phyloP scores from a whole-genome alignment of 106 monocot genomes.

The Triglochin maritima region DNA sequence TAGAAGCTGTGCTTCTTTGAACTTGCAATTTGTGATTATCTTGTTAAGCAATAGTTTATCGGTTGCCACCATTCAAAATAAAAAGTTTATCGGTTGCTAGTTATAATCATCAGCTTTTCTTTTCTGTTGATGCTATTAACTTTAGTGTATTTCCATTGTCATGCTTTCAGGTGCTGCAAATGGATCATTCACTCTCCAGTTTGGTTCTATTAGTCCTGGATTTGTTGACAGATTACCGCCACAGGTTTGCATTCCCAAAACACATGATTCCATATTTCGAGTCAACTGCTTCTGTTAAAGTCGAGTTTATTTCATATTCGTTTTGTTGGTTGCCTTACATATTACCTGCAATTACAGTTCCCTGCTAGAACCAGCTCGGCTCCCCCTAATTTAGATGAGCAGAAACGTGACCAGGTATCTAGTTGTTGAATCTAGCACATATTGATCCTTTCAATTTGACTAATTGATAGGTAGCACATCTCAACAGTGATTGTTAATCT shows the following conservation, averaged over 20 bases:
- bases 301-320: neutral
- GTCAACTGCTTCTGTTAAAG: neutral
- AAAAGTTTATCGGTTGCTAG: too few species aligned
- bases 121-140: neutral
- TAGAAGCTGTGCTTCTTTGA: neutral
- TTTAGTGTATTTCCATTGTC: neutral
- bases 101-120: too few species aligned
- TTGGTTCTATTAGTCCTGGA: conserved; percentile 64
- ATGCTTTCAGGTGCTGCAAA: conserved; percentile 39
- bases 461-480: too few species aligned
- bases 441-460: neutral
- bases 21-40: neutral
- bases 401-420: conserved; percentile 58
- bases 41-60: too few species aligned
- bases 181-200: conserved; percentile 47
- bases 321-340: neutral
- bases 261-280: neutral
- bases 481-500: too few species aligned
- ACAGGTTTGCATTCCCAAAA: too few species aligned
- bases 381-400: conserved; percentile 92
- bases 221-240: conserved; percentile 54
- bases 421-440: neutral
- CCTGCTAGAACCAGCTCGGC: conserved; percentile 69
- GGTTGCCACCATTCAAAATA: too few species aligned
- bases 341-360: conserved; percentile 18